phyloP scores from a whole-genome alignment of 371 early-diverging fungal species.

The Mucor racemosus region DNA sequence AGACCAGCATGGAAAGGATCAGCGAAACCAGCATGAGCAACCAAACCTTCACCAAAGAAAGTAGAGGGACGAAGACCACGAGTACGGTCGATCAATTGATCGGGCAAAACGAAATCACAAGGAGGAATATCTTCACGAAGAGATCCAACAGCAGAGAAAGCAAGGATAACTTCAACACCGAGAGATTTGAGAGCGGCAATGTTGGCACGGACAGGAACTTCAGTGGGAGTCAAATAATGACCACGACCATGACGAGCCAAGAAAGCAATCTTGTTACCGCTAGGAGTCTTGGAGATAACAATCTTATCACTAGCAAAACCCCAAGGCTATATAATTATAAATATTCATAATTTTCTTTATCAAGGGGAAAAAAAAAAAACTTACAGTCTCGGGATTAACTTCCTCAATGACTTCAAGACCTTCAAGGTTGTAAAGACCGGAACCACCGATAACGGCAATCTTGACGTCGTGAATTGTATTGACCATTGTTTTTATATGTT shows the following conservation, averaged over 20 bases:
- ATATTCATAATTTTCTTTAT: not conserved
- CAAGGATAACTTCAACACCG: constrained; percentile 91
- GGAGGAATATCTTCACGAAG: constrained; percentile 93
- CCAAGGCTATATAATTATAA: constrained; percentile 79
- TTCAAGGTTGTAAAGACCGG: constrained; percentile 93
- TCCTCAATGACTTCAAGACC: constrained; percentile 83
- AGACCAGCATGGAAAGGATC: constrained; percentile 92
- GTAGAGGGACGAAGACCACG: constrained; percentile 86
- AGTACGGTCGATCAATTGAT: constrained; percentile 96
- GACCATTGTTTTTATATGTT: constrained; percentile 23
- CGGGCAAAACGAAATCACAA: constrained; percentile 92
- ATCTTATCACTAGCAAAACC: constrained; percentile 84
- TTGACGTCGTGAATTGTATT: constrained; percentile 59
- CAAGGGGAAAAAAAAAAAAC: constrained; percentile 9
- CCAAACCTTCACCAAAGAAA: constrained; percentile 92
- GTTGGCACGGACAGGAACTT: constrained; percentile 95
- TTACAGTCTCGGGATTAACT: constrained; percentile 83
- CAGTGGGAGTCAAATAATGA: constrained; percentile 85
- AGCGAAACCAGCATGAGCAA: constrained; percentile 91
- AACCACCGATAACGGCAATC: constrained; percentile 94
- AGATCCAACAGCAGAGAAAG: constrained; percentile 94
- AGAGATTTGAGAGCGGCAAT: constrained; percentile 95
- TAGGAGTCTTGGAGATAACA: constrained; percentile 69
- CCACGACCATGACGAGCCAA: constrained; percentile 95
- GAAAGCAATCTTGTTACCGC: constrained; percentile 90